These are phyloP conservation scores for Populus nigra DNA, from an alignment of 345 rosid species.

Conservation along the genomic window DNA sequence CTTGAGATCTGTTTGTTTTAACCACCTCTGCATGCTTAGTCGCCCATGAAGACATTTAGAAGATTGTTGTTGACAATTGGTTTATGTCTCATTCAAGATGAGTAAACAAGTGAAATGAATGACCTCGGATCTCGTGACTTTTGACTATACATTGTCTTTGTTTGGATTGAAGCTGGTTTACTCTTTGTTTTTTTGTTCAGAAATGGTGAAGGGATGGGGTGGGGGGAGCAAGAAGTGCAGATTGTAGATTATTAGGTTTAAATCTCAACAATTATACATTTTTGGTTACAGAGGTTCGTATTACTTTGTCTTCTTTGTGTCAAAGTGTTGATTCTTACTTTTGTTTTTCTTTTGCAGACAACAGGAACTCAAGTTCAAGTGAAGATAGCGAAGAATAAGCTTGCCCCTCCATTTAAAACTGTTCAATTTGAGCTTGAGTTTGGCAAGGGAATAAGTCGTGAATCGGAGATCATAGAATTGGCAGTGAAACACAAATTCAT, in stretches of 20 bases:
- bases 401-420: constrained; percentile 85
- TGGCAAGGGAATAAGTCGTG: constrained; percentile 86
- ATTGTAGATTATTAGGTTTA: not conserved
- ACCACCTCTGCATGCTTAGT: not conserved
- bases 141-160: not conserved
- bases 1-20: not conserved
- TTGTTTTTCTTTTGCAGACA: constrained; percentile 42
- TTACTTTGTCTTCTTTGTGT: not conserved
- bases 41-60: not conserved
- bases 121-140: not conserved
- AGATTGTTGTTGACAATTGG: not conserved
- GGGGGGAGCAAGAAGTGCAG: too few relatives aligned
- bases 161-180: not conserved
- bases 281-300: not conserved
- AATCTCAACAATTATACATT: not conserved
- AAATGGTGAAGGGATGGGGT: not conserved
- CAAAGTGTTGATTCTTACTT: not conserved
- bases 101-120: not conserved
- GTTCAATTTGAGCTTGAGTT: constrained; percentile 86
- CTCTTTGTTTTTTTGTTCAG: not conserved
- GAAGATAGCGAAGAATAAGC: constrained; percentile 93
- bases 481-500: constrained; percentile 75
- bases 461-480: constrained; percentile 66
- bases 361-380: constrained; percentile 71
- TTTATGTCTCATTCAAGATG: not conserved